These are phyloP conservation scores for Apiotrichum porosum DNA, from an alignment of 1,284 basidiomycete genomes.

Conservation along the genomic window DNA sequence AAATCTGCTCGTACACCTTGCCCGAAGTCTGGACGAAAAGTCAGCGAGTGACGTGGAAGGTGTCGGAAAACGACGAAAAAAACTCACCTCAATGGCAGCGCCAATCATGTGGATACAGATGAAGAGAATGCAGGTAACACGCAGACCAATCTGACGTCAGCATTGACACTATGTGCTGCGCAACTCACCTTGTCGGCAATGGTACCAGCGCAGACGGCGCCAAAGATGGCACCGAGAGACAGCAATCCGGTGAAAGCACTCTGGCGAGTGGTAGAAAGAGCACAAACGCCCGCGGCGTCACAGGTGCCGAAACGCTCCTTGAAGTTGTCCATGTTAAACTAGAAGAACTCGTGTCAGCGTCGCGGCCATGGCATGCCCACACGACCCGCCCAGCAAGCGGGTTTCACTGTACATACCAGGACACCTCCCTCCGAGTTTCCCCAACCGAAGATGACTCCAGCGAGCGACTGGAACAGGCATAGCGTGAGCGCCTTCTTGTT, in stretches of 20 bases:
- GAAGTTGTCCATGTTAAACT: constrained; percentile 31
- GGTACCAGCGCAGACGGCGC: constrained; percentile 40
- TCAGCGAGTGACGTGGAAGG: no score
- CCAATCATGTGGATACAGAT: constrained; percentile 47
- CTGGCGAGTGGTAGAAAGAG: constrained; percentile 35
- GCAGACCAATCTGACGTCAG: constrained; percentile 37
- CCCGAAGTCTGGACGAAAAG: constrained; percentile 37
- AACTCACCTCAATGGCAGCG: constrained; percentile 46
- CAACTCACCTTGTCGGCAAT: constrained; percentile 33
- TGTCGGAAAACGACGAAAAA: background rate
- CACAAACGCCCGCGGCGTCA: constrained; percentile 18
- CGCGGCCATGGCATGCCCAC: no score
- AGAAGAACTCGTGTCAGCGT: constrained; percentile 1
- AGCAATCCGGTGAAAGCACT: constrained; percentile 45
- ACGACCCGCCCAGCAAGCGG: no score
- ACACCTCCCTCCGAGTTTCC: constrained; percentile 36
- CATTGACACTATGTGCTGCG: background rate
- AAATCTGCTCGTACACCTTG: constrained; percentile 38
- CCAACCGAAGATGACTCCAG: constrained; percentile 42
- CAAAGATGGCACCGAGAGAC: constrained; percentile 43
- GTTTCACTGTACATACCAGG: constrained; percentile 23
- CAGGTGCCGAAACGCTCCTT: constrained; percentile 28
- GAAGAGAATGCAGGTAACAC: constrained; percentile 43
- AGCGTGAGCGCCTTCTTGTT: constrained; percentile 21
- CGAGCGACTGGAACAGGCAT: constrained; percentile 41